Base-by-base conservation (phyloP, 2,329 filamentous ascomycete species). In the Epicoccum sorghinum region DNA sequence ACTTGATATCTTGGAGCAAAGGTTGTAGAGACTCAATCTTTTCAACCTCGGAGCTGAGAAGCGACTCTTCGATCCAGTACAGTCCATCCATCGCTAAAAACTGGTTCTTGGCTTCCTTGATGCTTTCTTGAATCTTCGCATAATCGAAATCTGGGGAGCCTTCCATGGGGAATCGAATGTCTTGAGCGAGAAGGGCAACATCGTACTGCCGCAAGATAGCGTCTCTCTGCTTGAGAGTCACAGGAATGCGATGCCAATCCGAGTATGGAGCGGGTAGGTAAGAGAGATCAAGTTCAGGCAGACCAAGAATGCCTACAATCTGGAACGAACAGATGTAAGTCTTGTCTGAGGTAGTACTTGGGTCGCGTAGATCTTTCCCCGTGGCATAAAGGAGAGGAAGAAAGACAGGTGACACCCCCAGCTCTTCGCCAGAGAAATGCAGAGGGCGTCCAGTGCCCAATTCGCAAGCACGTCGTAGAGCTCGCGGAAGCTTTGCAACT, bases 311-410 rank as follows among this genome's bases (percentile, higher is more conserved):
- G 37, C 75, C 75, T 1, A 72, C 73, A 7, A 68, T 62, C 54
- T 77, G 74, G 55, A 75, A 77, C 5, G 71, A 74, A 57, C 72
- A 68, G 47, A 77, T 67, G 56, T 75, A 77, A 1, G 65, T 64
- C 50, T 70, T 70, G 30, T 54, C 48, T 9, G 55, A 46, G 32
- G 55, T 41, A 14, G 68, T 61, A 8, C 62, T 57, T 13, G 58
- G 38, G 30, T 58, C 55, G 36, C 55, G 58, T 12, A 75, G 62
- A 38, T 75, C 70, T 23, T 67, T 52, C 13, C 68, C 65, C 12
- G 66, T 70, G n/a, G 65, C 67, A 41, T 69, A 72, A 46, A 73
- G 67, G 6, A 77, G 64, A 4, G 75, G 75, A 3, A 76, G 63
- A 42, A 75, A 77, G 5, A 74, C 67, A 18, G 68, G 65, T 6